Evolutionary conservation across 192 early-diverging fungal genomes (phyloP).

Genomic region (Backusella psychrophila): DNA sequence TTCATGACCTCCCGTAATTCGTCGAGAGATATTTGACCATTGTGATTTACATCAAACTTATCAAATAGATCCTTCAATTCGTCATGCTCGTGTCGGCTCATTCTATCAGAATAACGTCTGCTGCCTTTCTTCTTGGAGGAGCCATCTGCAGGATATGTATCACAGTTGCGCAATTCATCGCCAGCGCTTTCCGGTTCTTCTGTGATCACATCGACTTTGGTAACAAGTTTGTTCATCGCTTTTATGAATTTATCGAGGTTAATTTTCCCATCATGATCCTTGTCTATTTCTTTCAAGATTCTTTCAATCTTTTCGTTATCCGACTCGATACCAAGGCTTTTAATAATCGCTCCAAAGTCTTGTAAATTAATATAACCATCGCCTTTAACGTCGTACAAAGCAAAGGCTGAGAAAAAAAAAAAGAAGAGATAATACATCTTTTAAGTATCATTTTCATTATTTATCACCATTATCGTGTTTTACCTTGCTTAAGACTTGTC

Average conservation of each 20-base stretch:
- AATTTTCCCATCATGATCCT: slow-evolving; percentile 12
- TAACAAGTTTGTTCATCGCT: slow-evolving; percentile 11
- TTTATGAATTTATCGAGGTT: slow-evolving; percentile 20
- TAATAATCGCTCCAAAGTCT: slow-evolving; percentile 5
- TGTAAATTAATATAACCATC: slow-evolving; percentile 14
- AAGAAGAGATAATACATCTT: background rate
- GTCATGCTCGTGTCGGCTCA: slow-evolving; percentile 11
- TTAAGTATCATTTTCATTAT: background rate
- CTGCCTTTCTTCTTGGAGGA: background rate
- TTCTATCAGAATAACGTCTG: background rate
- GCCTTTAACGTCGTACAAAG: slow-evolving; percentile 5
- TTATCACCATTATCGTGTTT: background rate
- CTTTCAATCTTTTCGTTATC: slow-evolving; percentile 7
- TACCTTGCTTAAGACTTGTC: background rate
- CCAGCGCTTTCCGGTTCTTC: background rate
- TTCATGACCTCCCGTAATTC: slow-evolving; percentile 31
- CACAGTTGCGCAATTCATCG: background rate
- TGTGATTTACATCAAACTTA: slow-evolving; percentile 32
- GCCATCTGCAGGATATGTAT: background rate
- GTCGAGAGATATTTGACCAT: slow-evolving; percentile 24
- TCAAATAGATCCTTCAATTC: slow-evolving; percentile 25
- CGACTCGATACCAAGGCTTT: slow-evolving; percentile 8
- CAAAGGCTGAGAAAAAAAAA: slow-evolving; percentile 9
- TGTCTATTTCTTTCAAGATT: slow-evolving; percentile 3
- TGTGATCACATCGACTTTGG: background rate